Base-by-base conservation (phyloP, 306 rosid genomes). In the Phaseolus lunatus region DNA sequence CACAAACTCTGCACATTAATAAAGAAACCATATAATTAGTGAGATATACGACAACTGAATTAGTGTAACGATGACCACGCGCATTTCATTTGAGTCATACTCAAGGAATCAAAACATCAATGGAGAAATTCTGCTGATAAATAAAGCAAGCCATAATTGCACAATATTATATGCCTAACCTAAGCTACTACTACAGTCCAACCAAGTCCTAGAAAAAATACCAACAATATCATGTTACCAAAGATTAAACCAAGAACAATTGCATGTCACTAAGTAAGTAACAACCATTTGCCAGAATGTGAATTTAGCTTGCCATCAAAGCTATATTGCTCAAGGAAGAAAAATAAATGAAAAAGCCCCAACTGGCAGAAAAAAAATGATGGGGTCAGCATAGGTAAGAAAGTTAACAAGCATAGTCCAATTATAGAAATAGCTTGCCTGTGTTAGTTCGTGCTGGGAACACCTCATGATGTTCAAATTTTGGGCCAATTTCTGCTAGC, bases 401-500 rank as follows among this genome's bases (percentile, higher is more conserved):
- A 73, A 27, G 66, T 41, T 68, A 58, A 54, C n/a, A 64, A 70
- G 8, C 27, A 77, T 71, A 62, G 37, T 54, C 20, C 11, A 15
- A 76, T 7, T 5, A 72, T 33, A 81, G 33, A 72, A 80, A 64
- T 59, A 70, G 56, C 84, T 52, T 66, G 91, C 99, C 99, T 82
- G 99, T 90, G 84, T 92, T 95, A 16, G 97, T 95, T 84, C 98
- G 86, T 72, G 97, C 97, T 2, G 97, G 99, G 79, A 96, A 96
- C 92, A 89, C 62, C 82, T 82, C 90, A 68, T 95, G 99, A 68
- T 89, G 83, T 83, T 92, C 99, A 82, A 96, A 96, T 50, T 86
- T 89, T 49, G 97, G 98, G 73, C 99, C 99, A 79, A 96, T 87
- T 82, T 91, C 91, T 62, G 96, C 89, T 48, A 96, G 87, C 16